These are phyloP conservation scores for Pseudogymnoascus sp. DNA, from an alignment of 2,329 filamentous ascomycete genomes.

Conservation along the genomic window DNA sequence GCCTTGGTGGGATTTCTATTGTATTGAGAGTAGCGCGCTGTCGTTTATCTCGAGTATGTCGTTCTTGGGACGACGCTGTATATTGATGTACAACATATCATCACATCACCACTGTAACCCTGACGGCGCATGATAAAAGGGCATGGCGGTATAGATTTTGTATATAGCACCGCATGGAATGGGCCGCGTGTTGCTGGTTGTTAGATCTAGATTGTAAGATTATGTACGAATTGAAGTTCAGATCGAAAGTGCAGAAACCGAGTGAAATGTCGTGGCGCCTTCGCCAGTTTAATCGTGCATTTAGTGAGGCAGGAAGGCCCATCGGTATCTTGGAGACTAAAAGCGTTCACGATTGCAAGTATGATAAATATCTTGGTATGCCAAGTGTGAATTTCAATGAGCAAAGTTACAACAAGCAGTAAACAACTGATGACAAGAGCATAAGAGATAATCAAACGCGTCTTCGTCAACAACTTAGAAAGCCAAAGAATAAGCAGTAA, in stretches of 20 bases:
- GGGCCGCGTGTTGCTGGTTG: background rate
- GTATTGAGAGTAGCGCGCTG: background rate
- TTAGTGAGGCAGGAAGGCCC: background rate
- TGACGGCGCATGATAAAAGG: background rate
- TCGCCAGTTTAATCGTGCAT: background rate
- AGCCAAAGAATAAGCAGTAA: background rate
- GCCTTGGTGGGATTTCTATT: background rate
- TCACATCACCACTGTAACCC: slow-evolving; percentile 3
- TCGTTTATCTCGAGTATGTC: background rate
- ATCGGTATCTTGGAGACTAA: background rate
- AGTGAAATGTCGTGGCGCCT: background rate
- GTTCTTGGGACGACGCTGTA: background rate
- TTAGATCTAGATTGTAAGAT: slow-evolving; percentile 6
- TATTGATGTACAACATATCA: slow-evolving; percentile 5
- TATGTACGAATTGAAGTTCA: background rate
- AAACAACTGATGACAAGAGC: background rate
- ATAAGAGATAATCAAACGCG: background rate
- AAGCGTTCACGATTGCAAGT: background rate
- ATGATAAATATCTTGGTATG: background rate
- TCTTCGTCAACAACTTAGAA: background rate
- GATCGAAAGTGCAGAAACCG: background rate
- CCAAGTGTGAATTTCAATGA: background rate
- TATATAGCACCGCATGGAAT: slow-evolving; percentile 2
- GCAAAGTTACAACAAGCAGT: background rate
- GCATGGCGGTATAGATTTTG: background rate